phyloP scores from a whole-genome alignment of 177 flowering plant species.

The Vitis hybrid region DNA sequence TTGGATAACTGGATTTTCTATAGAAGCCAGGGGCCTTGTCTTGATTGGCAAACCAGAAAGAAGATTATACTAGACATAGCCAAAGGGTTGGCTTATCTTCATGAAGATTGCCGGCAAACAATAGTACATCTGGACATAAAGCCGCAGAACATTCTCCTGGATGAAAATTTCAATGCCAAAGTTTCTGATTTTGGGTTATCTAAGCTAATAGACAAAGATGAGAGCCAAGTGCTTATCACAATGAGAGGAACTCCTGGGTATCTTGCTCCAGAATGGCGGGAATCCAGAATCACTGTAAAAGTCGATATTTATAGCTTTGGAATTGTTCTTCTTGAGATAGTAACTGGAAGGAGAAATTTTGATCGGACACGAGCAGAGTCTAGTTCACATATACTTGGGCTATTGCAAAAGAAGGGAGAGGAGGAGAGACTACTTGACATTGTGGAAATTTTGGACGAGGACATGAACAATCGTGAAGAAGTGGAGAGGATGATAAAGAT shows the following conservation, averaged over 20 bases:
- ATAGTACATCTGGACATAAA: constrained; percentile 36
- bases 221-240: constrained; percentile 7
- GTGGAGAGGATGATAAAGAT: constrained; percentile 21
- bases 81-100: constrained; percentile 29
- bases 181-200: too few species aligned
- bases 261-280: constrained; percentile 18
- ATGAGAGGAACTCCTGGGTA: constrained; percentile 20
- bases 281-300: constrained; percentile 20
- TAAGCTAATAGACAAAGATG: constrained; percentile 4
- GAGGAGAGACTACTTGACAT: constrained; percentile 16
- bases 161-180: too few species aligned
- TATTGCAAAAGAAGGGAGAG: constrained; percentile 14
- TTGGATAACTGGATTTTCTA: too few species aligned
- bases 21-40: too few species aligned
- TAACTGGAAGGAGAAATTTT: constrained; percentile 29
- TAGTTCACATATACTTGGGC: constrained; percentile 11
- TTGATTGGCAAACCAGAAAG: too few species aligned
- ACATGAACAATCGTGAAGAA: constrained; percentile 19
- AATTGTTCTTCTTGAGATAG: constrained; percentile 19
- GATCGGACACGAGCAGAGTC: constrained; percentile 22
- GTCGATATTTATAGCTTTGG: constrained; percentile 39
- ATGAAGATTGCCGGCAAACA: constrained; percentile 35
- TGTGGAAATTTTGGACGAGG: constrained; percentile 15
- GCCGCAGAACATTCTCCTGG: constrained; percentile 21
- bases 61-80: too few species aligned